Conservation (phyloP, 352 stramenopile genomes). For the Globisporangium nodosum region DNA sequence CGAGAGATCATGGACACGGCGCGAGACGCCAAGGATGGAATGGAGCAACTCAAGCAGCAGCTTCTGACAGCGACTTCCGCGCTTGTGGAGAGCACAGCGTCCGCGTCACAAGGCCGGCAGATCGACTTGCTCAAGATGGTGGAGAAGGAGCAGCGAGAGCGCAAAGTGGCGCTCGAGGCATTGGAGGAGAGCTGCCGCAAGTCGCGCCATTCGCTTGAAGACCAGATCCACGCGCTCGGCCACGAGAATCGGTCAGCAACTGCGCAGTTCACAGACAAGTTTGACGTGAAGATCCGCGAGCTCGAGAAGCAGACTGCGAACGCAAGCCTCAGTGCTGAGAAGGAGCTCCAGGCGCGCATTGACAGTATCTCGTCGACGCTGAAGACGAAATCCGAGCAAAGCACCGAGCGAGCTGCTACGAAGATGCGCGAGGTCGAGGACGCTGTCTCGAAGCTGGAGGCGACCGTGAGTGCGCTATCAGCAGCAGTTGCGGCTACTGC, state of each 20-base stretch:
- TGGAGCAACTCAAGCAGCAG: slow-evolving; percentile 19
- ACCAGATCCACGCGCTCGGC: slow-evolving; percentile 32
- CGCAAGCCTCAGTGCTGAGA: slow-evolving; percentile 6
- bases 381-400: slow-evolving; percentile 3
- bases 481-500: background rate
- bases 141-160: slow-evolving; percentile 45
- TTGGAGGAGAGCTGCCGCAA: slow-evolving; percentile 41
- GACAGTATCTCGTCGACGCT: slow-evolving; percentile 6
- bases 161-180: slow-evolving; percentile 28
- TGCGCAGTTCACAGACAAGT: slow-evolving; percentile 18
- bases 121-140: slow-evolving; percentile 25
- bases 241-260: slow-evolving; percentile 35
- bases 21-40: background rate
- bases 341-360: slow-evolving; percentile 7
- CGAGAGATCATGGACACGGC: slow-evolving; percentile 5
- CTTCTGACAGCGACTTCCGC: slow-evolving; percentile 13
- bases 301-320: slow-evolving; percentile 22
- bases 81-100: slow-evolving; percentile 17
- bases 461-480: background rate
- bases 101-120: slow-evolving; percentile 24
- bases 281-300: slow-evolving; percentile 30
- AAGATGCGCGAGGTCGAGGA: slow-evolving; percentile 6
- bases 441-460: background rate
- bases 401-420: background rate
- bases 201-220: slow-evolving; percentile 38